Conservation (phyloP, 495 filamentous ascomycete genomes). For the Talaromyces stipitatus region DNA sequence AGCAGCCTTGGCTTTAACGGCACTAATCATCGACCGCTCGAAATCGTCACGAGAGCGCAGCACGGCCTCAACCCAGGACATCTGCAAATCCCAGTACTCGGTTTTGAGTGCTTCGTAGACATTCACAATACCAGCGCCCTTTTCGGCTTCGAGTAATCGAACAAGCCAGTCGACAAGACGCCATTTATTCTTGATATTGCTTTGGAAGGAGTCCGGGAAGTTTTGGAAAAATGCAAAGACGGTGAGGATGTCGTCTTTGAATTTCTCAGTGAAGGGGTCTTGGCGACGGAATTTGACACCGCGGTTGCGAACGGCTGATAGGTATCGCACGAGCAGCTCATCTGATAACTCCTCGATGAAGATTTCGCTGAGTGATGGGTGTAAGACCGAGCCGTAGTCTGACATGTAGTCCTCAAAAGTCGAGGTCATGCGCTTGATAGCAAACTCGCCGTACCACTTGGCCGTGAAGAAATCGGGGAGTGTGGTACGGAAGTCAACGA, state of each 20-base stretch:
- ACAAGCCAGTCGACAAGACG: constrained; percentile 76
- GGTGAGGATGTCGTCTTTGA: constrained; percentile 80
- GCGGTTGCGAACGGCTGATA: constrained; percentile 81
- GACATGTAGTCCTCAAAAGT: constrained; percentile 91
- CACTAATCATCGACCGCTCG: constrained; percentile 79
- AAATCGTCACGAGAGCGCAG: constrained; percentile 85
- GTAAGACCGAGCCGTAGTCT: constrained; percentile 74
- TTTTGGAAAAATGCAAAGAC: constrained; percentile 66
- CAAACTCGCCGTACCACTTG: constrained; percentile 74
- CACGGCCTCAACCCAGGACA: constrained; percentile 95
- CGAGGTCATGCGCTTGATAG: constrained; percentile 80
- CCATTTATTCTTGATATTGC: constrained; percentile 82
- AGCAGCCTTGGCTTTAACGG: constrained; percentile 77
- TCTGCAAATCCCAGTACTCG: constrained; percentile 88
- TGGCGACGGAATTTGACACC: constrained; percentile 77
- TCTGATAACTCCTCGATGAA: constrained; percentile 85
- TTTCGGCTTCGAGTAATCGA: constrained; percentile 66
- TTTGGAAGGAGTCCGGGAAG: constrained; percentile 58
- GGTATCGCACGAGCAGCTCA: constrained; percentile 78
- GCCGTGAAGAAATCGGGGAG: constrained; percentile 86
- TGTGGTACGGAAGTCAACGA: constrained; percentile 72
- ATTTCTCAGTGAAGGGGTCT: constrained; percentile 80
- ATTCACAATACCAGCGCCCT: constrained; percentile 55
- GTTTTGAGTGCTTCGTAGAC: constrained; percentile 78
- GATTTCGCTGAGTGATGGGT: constrained; percentile 80